phyloP scores from a whole-genome alignment of 192 early-diverging fungal species.

The Lunasporangiospora selenospora region DNA sequence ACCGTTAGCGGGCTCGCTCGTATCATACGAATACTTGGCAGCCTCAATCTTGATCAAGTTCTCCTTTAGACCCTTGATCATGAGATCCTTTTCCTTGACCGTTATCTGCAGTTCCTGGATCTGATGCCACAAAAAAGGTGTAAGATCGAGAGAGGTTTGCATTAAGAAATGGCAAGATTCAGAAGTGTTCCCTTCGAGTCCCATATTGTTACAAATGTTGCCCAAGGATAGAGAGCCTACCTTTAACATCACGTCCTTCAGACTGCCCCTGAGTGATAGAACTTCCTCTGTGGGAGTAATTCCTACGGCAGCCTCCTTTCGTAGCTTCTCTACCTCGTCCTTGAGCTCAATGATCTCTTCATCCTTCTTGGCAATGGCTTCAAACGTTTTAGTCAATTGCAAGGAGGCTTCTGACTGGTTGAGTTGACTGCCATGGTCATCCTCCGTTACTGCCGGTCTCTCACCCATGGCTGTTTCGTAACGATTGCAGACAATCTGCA shows the following conservation, averaged over 20 bases:
- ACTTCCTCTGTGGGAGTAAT: slow-evolving; percentile 38
- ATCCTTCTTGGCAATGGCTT: slow-evolving; percentile 45
- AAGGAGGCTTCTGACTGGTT: slow-evolving; percentile 31
- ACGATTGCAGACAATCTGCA: slow-evolving; percentile 44
- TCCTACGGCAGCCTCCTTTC: slow-evolving; percentile 23
- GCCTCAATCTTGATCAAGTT: slow-evolving; percentile 29
- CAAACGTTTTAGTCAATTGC: slow-evolving; percentile 42
- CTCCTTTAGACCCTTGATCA: slow-evolving; percentile 40
- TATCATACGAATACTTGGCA: slow-evolving; percentile 14
- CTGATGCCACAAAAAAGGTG: not conserved
- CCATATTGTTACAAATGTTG: too few relatives aligned
- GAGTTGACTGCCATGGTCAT: slow-evolving; percentile 32
- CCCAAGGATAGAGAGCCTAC: slow-evolving; percentile 11
- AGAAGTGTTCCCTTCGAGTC: not conserved
- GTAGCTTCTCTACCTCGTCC: slow-evolving; percentile 20
- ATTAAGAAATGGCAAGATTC: not conserved
- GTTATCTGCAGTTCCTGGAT: slow-evolving; percentile 29
- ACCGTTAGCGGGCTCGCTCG: not conserved
- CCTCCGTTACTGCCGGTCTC: slow-evolving; percentile 31
- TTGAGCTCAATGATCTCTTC: slow-evolving; percentile 42
- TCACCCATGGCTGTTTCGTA: slow-evolving; percentile 46
- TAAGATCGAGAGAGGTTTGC: too few relatives aligned
- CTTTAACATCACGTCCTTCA: slow-evolving; percentile 43
- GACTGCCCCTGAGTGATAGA: slow-evolving; percentile 30
- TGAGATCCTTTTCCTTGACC: slow-evolving; percentile 21